These are phyloP conservation scores for Aspergillus texensis DNA, from an alignment of 2,329 filamentous ascomycete species.

Conservation along the genomic window DNA sequence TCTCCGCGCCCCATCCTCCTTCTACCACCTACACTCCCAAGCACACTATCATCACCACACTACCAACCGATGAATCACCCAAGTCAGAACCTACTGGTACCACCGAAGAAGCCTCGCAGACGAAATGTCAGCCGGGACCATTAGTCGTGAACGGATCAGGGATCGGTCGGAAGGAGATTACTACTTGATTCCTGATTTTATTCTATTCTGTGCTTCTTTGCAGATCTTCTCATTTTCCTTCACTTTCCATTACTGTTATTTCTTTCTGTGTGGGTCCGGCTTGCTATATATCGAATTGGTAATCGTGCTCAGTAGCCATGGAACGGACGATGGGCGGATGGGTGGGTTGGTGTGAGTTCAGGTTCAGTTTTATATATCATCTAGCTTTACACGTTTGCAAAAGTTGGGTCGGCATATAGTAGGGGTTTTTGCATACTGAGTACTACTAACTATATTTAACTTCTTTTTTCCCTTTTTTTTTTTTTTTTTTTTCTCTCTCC, in stretches of 20 bases:
- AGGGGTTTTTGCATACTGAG: neutral
- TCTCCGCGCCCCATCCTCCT: neutral
- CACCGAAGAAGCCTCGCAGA: neutral
- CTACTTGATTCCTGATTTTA: conserved; percentile 10
- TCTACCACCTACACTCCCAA: neutral
- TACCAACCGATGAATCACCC: neutral
- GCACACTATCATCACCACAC: too few species aligned
- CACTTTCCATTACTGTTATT: neutral
- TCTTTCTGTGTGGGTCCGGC: neutral
- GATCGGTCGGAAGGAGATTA: conserved; percentile 22
- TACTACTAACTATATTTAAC: neutral
- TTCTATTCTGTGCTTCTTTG: neutral
- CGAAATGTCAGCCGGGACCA: conserved; percentile 24
- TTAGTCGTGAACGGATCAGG: conserved; percentile 40
- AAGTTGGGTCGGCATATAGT: neutral
- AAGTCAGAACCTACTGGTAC: neutral
- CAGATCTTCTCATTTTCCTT: neutral
- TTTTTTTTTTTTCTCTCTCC: neutral
- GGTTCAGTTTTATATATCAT: neutral
- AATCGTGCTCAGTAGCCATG: neutral
- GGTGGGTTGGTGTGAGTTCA: neutral
- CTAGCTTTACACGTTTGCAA: neutral
- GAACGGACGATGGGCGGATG: neutral
- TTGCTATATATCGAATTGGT: neutral
- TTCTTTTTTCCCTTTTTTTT: neutral